Evolutionary conservation across 179 eudicot species (phyloP).

Genomic region (Sideroxylon spinosum): DNA sequence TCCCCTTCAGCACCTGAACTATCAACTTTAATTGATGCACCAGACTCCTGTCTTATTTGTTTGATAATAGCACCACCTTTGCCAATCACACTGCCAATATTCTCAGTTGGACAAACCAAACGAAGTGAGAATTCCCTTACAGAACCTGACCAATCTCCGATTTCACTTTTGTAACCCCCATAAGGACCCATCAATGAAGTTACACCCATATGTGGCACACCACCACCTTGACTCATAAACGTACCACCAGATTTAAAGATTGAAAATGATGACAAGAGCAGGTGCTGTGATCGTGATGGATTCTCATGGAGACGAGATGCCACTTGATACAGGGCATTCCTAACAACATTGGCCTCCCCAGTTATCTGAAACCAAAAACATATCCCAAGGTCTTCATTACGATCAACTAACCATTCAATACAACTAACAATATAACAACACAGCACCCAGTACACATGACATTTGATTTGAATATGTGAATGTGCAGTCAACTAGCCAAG

Average conservation of each 20-base stretch:
- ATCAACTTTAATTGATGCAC: conserved; percentile 73
- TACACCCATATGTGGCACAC: conserved; percentile 28
- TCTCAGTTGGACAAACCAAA: conserved; percentile 73
- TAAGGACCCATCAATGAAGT: conserved; percentile 29
- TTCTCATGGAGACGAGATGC: conserved; percentile 47
- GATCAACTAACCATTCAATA: neutral
- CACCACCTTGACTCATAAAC: conserved; percentile 20
- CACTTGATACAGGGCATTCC: conserved; percentile 39
- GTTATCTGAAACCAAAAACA: conserved; percentile 28
- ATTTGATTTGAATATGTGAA: neutral
- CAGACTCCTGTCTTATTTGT: conserved; percentile 77
- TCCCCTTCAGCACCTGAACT: conserved; percentile 55
- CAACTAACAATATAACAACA: neutral
- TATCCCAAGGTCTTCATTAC: neutral
- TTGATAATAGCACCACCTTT: conserved; percentile 76
- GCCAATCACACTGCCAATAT: conserved; percentile 87
- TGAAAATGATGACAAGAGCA: conserved; percentile 30
- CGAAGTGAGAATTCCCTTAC: conserved; percentile 54
- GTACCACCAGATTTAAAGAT: conserved; percentile 30
- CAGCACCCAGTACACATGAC: neutral
- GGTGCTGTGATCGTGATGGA: conserved; percentile 45
- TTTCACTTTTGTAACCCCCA: conserved; percentile 25
- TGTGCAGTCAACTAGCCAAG: neutral
- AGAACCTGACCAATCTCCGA: conserved; percentile 20
- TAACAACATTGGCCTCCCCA: conserved; percentile 36